Percentiles rank a stretch among this genome's conserved stretches.
These are phyloP conservation scores for Termitomyces sp. DNA, from an alignment of 768 basidiomycete species.

Conservation along the genomic window DNA sequence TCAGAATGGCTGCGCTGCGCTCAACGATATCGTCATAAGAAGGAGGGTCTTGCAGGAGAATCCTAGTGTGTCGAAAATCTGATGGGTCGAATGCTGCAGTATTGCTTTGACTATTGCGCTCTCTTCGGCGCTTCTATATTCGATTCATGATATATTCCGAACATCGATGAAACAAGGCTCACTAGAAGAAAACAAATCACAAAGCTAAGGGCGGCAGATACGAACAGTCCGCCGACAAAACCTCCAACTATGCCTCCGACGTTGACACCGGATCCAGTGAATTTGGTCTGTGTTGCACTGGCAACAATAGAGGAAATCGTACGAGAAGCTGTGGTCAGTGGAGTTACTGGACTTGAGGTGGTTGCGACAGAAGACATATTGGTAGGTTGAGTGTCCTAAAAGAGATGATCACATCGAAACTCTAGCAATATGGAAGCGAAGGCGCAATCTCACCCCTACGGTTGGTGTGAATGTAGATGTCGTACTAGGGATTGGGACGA, in stretches of 20 bases:
- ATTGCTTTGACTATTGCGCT: slow-evolving; percentile 30
- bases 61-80: slow-evolving; percentile 60
- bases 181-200: slow-evolving; percentile 46
- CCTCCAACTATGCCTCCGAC: slow-evolving; percentile 35
- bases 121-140: slow-evolving; percentile 33
- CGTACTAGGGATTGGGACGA: too few species aligned
- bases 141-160: not conserved
- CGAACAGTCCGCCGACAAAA: slow-evolving; percentile 43
- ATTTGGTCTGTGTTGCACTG: slow-evolving; percentile 10
- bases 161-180: slow-evolving; percentile 13
- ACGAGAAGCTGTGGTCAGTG: not conserved
- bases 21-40: slow-evolving; percentile 35
- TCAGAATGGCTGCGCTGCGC: slow-evolving; percentile 42
- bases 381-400: not conserved
- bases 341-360: not conserved
- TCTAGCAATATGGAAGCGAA: too few species aligned
- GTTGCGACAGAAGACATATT: not conserved
- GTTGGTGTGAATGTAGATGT: too few species aligned
- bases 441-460: too few species aligned
- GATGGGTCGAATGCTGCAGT: slow-evolving; percentile 47
- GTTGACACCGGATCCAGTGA: slow-evolving; percentile 13
- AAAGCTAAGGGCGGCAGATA: slow-evolving; percentile 35
- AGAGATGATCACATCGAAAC: not conserved
- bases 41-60: slow-evolving; percentile 51
- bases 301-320: slow-evolving; percentile 9